These are phyloP conservation scores for Coemansia javaensis DNA, from an alignment of 192 early-diverging fungal species.

Conservation along the genomic window DNA sequence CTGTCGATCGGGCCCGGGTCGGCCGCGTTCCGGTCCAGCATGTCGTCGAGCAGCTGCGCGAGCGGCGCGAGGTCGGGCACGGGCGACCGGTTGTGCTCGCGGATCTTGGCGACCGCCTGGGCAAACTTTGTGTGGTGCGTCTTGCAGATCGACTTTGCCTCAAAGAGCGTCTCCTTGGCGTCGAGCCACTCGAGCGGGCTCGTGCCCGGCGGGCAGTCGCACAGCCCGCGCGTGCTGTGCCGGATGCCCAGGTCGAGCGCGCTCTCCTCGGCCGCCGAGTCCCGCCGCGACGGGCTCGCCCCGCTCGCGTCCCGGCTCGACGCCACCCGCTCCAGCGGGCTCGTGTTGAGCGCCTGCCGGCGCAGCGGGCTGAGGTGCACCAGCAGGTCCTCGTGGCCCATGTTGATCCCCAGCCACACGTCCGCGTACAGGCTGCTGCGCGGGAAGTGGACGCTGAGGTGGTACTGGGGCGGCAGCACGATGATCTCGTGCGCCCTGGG, in stretches of 20 bases:
- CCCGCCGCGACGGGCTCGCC: conserved; percentile 20
- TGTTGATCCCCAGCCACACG: conserved; percentile 49
- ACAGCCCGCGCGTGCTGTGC: conserved; percentile 29
- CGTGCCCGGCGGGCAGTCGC: conserved; percentile 29
- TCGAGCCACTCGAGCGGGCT: conserved; percentile 33
- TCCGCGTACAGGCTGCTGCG: conserved; percentile 44
- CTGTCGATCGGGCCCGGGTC: conserved; percentile 18
- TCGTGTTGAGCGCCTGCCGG: conserved; percentile 40
- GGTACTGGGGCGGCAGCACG: conserved; percentile 34
- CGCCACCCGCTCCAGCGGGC: conserved; percentile 17
- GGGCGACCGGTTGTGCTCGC: conserved; percentile 6
- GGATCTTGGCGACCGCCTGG: conserved; percentile 28
- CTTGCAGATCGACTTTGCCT: conserved; percentile 22
- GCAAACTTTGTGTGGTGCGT: conserved; percentile 35
- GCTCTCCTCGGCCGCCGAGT: conserved; percentile 26
- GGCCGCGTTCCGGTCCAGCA: conserved; percentile 11
- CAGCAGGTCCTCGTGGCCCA: conserved; percentile 26
- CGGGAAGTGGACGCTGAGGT: conserved; percentile 47
- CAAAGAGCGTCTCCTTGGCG: conserved; percentile 35
- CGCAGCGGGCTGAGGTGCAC: conserved; percentile 41
- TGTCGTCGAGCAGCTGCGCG: conserved; percentile 16
- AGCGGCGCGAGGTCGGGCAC: conserved; percentile 26
- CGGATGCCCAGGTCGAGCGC: conserved; percentile 11
- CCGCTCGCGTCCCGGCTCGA: not conserved
- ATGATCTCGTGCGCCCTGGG: conserved; percentile 48